Percentiles rank a stretch among this genome's conserved stretches.
Evolutionary conservation across 352 stramenopile species (phyloP).

Genomic region (Thraustochytrium striatum): DNA sequence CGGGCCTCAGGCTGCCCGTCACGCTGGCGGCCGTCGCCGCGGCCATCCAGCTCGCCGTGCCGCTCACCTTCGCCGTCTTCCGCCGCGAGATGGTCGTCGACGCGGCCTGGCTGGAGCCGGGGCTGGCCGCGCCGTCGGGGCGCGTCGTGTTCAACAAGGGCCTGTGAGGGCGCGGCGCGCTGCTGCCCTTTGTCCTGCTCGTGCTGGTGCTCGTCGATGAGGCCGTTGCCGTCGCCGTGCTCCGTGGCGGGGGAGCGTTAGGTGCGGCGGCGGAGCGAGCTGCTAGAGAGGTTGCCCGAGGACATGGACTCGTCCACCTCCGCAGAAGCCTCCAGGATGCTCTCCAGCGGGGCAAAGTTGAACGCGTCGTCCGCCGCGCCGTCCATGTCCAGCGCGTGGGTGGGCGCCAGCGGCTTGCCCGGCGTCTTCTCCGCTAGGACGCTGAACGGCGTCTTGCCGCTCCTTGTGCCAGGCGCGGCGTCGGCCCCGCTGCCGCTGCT

Average conservation of each 20-base stretch:
- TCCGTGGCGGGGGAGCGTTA: background rate
- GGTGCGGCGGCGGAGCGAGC: background rate
- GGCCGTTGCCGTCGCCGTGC: background rate
- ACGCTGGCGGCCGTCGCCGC: slow-evolving; percentile 67
- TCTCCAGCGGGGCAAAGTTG: slow-evolving; percentile 12
- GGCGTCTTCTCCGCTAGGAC: too few species aligned
- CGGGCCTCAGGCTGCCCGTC: slow-evolving; percentile 66
- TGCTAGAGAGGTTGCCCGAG: too few species aligned
- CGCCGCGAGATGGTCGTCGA: slow-evolving; percentile 69
- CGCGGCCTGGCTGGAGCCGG: slow-evolving; percentile 64
- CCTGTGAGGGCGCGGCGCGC: background rate
- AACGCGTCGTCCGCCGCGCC: background rate
- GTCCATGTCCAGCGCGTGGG: too few species aligned
- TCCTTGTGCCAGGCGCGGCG: too few species aligned
- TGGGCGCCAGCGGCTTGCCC: too few species aligned
- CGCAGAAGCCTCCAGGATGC: slow-evolving; percentile 2
- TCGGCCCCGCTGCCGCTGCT: too few species aligned
- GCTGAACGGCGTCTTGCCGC: too few species aligned
- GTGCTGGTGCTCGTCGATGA: background rate
- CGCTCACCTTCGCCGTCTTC: slow-evolving; percentile 75
- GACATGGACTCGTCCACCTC: slow-evolving; percentile 29
- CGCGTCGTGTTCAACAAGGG: slow-evolving; percentile 43
- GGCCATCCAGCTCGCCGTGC: slow-evolving; percentile 74
- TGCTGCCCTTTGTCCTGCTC: background rate
- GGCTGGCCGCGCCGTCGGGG: slow-evolving; percentile 56